Base-by-base conservation (phyloP, 208 protist species). In the Trypanosomatidae sp. region DNA sequence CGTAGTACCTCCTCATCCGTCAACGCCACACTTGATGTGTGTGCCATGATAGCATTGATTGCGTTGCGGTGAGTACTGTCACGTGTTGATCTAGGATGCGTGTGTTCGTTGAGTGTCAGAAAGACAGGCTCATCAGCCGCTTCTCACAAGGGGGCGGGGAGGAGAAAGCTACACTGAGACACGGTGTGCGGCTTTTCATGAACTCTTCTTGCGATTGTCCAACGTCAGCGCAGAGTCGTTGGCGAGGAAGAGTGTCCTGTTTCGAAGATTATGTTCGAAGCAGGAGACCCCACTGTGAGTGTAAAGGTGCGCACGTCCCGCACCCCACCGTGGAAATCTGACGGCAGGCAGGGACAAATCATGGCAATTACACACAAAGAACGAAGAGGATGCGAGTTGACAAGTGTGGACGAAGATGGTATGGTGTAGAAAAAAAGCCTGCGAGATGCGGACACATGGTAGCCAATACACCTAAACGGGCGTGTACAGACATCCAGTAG, bases 1-100 rank as follows among this genome's bases (percentile, higher is more conserved):
- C 69, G 46, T 4, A 74, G 60, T 22, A 82, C 66, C 47, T 74
- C 67, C 49, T 62, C 55, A 25, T 82, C 77, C 0, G 62, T 74
- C 49, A 82, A 28, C 13, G 59, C 62, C 49, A 77, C 56, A 28
- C 33, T 59, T 19, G 67, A 44, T 22, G 59, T 19, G 22, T 15
- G 47, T 25, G 60, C 30, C 77, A 82, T 82, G 49, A 53, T 15
- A 28, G 8, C 36, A 39, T 39, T 53, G 3, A 46, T 53, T n/a
- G 10, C 39, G 5, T 53, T 25, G 36, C 22, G 0, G 15, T 53
- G 43, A 15, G 43, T 13, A 7, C 64, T 8, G 25, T 25, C 28
- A 19, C 22, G 36, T 46, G 36, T 30, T 47, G 19, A 3, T 25
- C 36, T 4, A 10, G 9, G 17, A 47, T 30, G 28, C 17, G 19